Evolutionary conservation across 768 basidiomycete genomes (phyloP), one percentile per base, ranked within the genome.

Genomic region (Auriscalpium orientale): DNA sequence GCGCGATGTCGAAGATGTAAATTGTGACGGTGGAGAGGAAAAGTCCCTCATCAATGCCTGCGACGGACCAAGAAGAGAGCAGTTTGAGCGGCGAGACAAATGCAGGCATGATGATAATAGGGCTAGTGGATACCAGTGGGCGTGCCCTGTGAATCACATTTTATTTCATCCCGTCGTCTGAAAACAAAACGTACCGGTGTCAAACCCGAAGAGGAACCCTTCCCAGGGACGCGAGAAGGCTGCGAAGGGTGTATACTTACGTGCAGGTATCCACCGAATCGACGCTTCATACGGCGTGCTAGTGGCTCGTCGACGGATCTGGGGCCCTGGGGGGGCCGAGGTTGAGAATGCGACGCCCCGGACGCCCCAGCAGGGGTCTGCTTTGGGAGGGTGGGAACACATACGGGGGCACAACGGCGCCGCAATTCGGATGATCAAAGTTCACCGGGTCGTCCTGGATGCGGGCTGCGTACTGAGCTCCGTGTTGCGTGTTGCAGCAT

Each of bases 21-120:
- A 72, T 69, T 1, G 74, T 76, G 51, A 72, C 68, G 8, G 74
- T 70, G 1, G 73, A 74, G 46, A 77, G 67, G 59, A 75, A 76
- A 13, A 79, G 64, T 12, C 78, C 78, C 59, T 79, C 72, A n/a
- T 74, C 76, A 1, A 74, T 58, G 0, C 79, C 79, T 2, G 77
- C 73, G 47, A 80, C 64, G 20, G 76, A 71, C 11, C 79, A 67
- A 78, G 76, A 68, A 10, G 68, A 66, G 15, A 76, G 64, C 22
- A 52, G 50, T 12, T 71, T 70, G 57, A 78, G 76, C 15, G 70
- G 69, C 8, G 57, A 28, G 51, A 66, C 58, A 60, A 81, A 79
- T n/a, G 76, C 71, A 1, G 68, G 56, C 80, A 79, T 80, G 37
- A 75, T 71, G 2, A 71, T 78, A 34, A 79, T 65, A 33, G 77